Evolutionary conservation across 345 rosid species (phyloP), one percentile per base, ranked within the genome.

Genomic region (Corchorus olitorius): DNA sequence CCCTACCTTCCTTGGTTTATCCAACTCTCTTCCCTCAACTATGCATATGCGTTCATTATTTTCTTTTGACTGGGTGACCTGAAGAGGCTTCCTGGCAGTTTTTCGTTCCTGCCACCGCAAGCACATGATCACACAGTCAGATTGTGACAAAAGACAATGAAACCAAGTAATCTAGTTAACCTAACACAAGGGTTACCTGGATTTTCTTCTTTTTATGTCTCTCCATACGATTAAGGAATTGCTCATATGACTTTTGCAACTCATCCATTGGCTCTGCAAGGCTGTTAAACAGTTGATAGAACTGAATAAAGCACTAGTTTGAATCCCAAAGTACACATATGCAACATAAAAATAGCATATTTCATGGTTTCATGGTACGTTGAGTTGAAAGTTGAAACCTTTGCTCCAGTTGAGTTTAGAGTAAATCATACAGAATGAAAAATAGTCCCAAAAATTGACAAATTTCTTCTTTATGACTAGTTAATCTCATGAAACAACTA

Each of bases 231-330:
- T 71, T 79, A 69, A 93, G 93, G 87, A 96, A 96, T 77, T 88
- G 93, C 75, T 89, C 87, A 61, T 91, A 92, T 16, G 99, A 89
- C 81, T 88, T 92, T 87, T 90, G 90, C 83, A 96, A 79, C 84
- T 95, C 98, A 76, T 87, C 92, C 66, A 84, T 69, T 3, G 98
- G 98, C 82, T 96, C 98, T 15, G 98, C 98, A 76, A 90, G 92
- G 81, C 99, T 93, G 84, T 70, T 59, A 52, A 78, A 45, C 17
- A 41, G 54, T 73, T 70, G 58, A 78, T 50, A 55, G 33, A 67
- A 70, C 33, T 17, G 33, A 34, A 34, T 70, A 35, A 34, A 34
- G 22, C 43, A 15, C 45, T 13, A 17, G 1, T 50, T 70, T 34
- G 60, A 19, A 15, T 16, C 17, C 61, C 60, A 70, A 52, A 49